Base-by-base conservation (phyloP, 1,139 yeast species). In the Candida smagusa region DNA sequence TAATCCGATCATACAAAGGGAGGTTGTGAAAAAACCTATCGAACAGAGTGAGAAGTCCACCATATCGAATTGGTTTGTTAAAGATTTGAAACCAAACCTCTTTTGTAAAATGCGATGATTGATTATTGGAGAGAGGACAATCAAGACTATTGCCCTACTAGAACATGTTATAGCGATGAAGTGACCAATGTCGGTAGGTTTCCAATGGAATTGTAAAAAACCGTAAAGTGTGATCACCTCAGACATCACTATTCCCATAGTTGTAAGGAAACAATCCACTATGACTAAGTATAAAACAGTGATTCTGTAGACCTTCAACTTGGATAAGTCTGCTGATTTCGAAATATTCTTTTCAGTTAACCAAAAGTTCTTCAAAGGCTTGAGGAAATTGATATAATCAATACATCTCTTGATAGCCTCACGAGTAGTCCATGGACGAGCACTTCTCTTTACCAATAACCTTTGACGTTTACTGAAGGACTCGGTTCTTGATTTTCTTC, bases 151-250 rank as follows among this genome's bases (percentile, higher is more conserved):
- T 1, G 72, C 73, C 37, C 63, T 54, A 6, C 76, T 57, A 1
- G 76, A 45, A 34, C 87, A 84, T 1, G 73, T 48, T 1, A 73
- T 42, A 0, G 90, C 77, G 41, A 86, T 58, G 41, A 77, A 70
- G 42, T 73, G 71, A 6, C 92, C 89, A 24, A 83, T 59, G 35
- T 74, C 74, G 3, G 65, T 72, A 13, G 86, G 71, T 2, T 63
- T 61, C 87, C 94, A 83, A 16, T 68, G 50, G 56, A 79, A 85
- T 30, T 52, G 56, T 52, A 70, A 79, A 23, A 83, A 76, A 0
- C 83, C 76, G 50, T 77, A 85, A 24, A 86, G 61, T 1, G 83
- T 56, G 12, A 75, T 45, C 1, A 81, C 60, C 16, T 76, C 74
- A 7, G 73, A 72, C 22, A 71, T 44, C 2, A 77, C 40, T 4